These are phyloP conservation scores for Septoria petroselini DNA, from an alignment of 2,329 filamentous ascomycete genomes.

Conservation along the genomic window DNA sequence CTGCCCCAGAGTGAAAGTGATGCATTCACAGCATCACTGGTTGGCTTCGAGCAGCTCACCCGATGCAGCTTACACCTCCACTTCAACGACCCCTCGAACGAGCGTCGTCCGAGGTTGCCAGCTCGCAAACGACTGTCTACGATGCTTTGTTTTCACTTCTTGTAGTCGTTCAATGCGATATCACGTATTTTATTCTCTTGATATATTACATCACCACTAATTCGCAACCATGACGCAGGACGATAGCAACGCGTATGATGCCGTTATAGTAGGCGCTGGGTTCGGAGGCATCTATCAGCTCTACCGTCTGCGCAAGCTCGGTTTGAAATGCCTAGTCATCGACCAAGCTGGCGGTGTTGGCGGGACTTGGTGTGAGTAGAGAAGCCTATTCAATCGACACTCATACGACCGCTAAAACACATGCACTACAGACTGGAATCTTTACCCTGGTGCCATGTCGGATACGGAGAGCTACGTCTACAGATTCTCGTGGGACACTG, in stretches of 20 bases:
- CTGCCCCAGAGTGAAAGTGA: too few relatives aligned
- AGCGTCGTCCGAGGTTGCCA: too few relatives aligned
- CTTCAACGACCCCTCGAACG: too few relatives aligned
- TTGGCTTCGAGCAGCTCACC: too few relatives aligned
- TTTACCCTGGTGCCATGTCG: constrained; percentile 36
- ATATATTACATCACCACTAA: neutral
- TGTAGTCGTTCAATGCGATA: neutral
- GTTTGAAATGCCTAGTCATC: constrained; percentile 35
- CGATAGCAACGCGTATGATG: constrained; percentile 21
- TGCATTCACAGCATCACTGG: too few relatives aligned
- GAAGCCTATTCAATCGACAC: neutral
- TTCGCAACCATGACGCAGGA: constrained; percentile 1
- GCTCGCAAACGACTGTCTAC: too few relatives aligned
- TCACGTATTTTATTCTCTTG: neutral
- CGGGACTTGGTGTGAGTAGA: constrained; percentile 28
- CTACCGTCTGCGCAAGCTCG: constrained; percentile 22
- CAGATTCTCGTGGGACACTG: constrained; percentile 38
- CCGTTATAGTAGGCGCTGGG: constrained; percentile 33
- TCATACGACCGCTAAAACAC: constrained; percentile 21
- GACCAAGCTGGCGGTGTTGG: constrained; percentile 46
- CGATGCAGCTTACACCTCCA: too few relatives aligned
- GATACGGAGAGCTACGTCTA: constrained; percentile 33
- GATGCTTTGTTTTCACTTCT: too few relatives aligned
- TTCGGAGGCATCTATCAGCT: constrained; percentile 32
- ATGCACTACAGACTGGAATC: constrained; percentile 38